A percentile compares a stretch with the other conserved stretches of the same genome.
phyloP scores from a whole-genome alignment of 2,329 filamentous ascomycete genomes.

The Graphilbum fragrans region DNA sequence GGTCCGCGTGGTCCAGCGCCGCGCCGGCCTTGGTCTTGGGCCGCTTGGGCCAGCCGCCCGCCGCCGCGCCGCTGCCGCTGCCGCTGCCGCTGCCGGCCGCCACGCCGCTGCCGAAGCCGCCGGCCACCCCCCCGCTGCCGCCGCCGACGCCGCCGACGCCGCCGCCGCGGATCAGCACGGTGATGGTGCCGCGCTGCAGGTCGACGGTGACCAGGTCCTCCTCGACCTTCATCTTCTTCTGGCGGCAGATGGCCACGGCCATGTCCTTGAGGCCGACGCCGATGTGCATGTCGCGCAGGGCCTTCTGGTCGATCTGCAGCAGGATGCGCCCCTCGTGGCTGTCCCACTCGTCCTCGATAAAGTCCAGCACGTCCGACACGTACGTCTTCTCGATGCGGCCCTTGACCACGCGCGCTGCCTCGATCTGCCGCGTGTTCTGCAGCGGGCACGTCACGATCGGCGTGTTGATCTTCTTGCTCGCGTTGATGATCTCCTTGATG shows the following conservation, averaged over 20 bases:
- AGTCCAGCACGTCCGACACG: conserved; percentile 67
- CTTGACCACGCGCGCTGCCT: conserved; percentile 82
- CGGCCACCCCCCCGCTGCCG: conserved; percentile 25
- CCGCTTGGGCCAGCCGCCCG: conserved; percentile 16
- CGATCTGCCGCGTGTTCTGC: conserved; percentile 60
- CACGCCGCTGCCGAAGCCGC: conserved; percentile 21
- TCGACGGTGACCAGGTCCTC: conserved; percentile 45
- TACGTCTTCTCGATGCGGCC: conserved; percentile 92
- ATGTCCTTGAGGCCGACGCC: conserved; percentile 68
- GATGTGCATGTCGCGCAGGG: conserved; percentile 68
- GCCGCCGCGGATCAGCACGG: conserved; percentile 51
- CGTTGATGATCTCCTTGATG: conserved; percentile 99
- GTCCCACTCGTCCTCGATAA: conserved; percentile 84
- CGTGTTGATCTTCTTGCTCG: conserved; percentile 84
- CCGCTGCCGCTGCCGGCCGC: conserved; percentile 23
- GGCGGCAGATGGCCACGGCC: conserved; percentile 59
- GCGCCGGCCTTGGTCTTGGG: conserved; percentile 16
- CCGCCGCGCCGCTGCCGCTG: conserved; percentile 24
- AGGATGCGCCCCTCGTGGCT: conserved; percentile 62
- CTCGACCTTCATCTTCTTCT: conserved; percentile 72
- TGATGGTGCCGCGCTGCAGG: conserved; percentile 51
- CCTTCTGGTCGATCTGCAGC: conserved; percentile 69
- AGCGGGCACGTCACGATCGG: conserved; percentile 85
- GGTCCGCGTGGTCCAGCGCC: conserved; percentile 41
- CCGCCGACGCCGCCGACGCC: conserved; percentile 22